Evolutionary conservation across 345 rosid genomes (phyloP).

Genomic region (Ricinus communis): DNA sequence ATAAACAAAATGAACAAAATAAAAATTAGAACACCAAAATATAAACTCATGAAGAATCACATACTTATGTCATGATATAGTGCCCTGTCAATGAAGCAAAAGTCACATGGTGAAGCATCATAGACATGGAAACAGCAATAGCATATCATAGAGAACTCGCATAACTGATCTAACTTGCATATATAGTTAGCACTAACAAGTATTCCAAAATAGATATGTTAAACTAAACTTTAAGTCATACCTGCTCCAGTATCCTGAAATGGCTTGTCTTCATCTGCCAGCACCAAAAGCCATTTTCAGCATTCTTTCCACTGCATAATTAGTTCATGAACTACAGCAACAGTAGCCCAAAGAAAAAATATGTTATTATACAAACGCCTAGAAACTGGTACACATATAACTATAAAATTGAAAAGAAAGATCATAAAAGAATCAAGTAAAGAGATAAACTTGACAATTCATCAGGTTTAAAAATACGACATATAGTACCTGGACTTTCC

Average conservation of each 20-base stretch:
- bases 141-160: not conserved
- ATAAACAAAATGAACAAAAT: not conserved
- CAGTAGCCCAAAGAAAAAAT: not conserved
- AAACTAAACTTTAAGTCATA: not conserved
- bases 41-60: not conserved
- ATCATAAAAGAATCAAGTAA: not conserved
- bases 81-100: not conserved
- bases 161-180: not conserved
- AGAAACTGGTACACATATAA: not conserved
- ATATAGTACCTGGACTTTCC: not conserved
- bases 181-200: not conserved
- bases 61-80: not conserved
- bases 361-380: not conserved
- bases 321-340: not conserved
- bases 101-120: not conserved
- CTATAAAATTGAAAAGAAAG: not conserved
- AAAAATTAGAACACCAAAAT: not conserved
- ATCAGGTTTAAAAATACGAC: not conserved
- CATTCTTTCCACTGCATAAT: not conserved
- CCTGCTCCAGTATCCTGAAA: not conserved
- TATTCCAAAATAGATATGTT: not conserved
- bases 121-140: not conserved
- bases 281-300: conserved; percentile 1
- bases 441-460: not conserved
- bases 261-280: not conserved